Percentiles rank a stretch among this genome's conserved stretches.
Evolutionary conservation across 176 grass and related monocot species (phyloP).

Genomic region (Zoysia pacifica): DNA sequence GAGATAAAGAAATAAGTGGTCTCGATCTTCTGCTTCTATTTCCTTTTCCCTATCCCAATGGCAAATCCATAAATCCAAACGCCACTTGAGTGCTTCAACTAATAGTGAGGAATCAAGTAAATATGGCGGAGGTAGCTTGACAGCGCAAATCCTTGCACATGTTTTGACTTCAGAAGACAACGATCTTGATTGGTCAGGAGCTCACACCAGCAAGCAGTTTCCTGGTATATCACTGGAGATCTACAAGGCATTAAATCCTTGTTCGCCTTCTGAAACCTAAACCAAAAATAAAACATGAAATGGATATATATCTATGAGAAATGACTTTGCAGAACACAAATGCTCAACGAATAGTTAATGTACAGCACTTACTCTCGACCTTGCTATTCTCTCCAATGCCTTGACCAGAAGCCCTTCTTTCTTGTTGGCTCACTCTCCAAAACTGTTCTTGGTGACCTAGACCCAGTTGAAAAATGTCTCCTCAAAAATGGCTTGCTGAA

Average conservation of each 20-base stretch:
- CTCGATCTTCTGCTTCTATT: no score
- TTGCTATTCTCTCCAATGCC: constrained; percentile 49
- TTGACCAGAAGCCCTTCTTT: constrained; percentile 80
- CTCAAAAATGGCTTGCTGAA: constrained; percentile 54
- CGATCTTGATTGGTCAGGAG: background rate
- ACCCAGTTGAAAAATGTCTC: constrained; percentile 66
- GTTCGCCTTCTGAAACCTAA: background rate
- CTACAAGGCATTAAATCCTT: background rate
- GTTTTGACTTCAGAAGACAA: background rate
- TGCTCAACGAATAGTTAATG: constrained; percentile 20
- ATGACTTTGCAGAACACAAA: constrained; percentile 7
- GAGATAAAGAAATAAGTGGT: no score
- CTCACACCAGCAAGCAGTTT: constrained; percentile 4
- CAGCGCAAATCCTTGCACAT: background rate
- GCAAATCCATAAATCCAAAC: no score
- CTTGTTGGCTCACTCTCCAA: constrained; percentile 42
- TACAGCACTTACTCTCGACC: background rate
- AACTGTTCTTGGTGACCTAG: constrained; percentile 34
- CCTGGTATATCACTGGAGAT: background rate
- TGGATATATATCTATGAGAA: background rate
- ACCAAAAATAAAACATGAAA: background rate
- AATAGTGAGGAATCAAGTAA: constrained; percentile 18
- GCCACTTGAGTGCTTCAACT: constrained; percentile 13
- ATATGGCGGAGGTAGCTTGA: constrained; percentile 4
- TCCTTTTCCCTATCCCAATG: no score